Evolutionary conservation across 768 basidiomycete genomes (phyloP), one percentile per base, ranked within the genome.

Genomic region (Leccinum rimulosum): DNA sequence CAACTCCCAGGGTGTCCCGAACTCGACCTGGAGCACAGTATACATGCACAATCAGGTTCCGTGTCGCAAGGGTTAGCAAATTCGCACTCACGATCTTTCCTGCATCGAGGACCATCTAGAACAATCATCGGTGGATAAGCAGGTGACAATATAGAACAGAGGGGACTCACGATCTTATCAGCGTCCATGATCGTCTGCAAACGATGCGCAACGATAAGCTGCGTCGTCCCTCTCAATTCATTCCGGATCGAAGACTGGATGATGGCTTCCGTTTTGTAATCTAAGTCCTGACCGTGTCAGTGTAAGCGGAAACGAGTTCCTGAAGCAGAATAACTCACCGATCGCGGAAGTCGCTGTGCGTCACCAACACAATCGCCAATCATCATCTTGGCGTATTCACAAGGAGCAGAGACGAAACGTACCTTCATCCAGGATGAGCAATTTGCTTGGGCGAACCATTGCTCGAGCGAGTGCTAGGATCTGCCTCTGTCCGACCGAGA

Each of bases 401-500:
- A 50, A 40, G 19, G 30, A 7, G 19, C 8, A 4, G 9, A 15
- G 3, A 11, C 33, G 25, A 49, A 27, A 28, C 67, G 33, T 30
- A 77, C 78, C 79, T 68, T 87, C 85, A 58, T 87, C 85, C 3
- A 86, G 70, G 49, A 86, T 80, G 38, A 85, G 72, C 11, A 87
- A 64, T 62, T 84, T 85, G 66, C 81, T 83, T 49, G 74, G 68
- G n/a, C 85, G 72, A 2, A 85, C 79, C 57, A 86, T 79, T 2
- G 85, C 84, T 30, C 85, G 74, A 1, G 85, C 84, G 0, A 87
- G 74, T 0, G 84, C 84, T 17, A 87, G 69, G 14, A 87, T 79
- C 67, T 86, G 85, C 10, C 84, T 72, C 64, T 87, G 82, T 4
- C 85, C 84, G n/a, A 86, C 77, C 6, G 79, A 81, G n/a, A 82